Conservation (phyloP, 805 yeast species). For the Isabelozyma rhagii region DNA sequence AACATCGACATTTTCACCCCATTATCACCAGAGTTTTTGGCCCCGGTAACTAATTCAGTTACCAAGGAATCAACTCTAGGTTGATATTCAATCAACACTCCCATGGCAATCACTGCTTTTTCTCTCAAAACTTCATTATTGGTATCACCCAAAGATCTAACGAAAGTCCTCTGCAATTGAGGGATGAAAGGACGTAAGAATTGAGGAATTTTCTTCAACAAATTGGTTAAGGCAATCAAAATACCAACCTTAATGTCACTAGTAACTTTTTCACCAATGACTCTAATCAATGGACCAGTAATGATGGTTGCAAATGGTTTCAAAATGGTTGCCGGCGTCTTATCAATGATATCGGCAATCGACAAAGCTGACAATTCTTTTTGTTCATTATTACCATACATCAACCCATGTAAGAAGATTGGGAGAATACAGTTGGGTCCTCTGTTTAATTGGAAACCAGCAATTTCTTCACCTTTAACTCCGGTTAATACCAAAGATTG, state of each 20-base stretch:
- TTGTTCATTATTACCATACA: slow-evolving; percentile 85
- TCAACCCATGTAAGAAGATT: slow-evolving; percentile 87
- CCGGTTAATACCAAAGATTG: slow-evolving; percentile 69
- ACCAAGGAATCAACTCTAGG: slow-evolving; percentile 93
- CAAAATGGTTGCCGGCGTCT: slow-evolving; percentile 79
- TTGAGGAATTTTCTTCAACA: slow-evolving; percentile 82
- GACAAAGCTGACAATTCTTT: slow-evolving; percentile 86
- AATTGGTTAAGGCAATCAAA: slow-evolving; percentile 72
- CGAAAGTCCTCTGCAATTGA: slow-evolving; percentile 95
- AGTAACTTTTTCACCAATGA: slow-evolving; percentile 91
- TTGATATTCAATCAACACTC: slow-evolving; percentile 82
- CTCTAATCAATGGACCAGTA: slow-evolving; percentile 97
- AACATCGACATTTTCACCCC: slow-evolving; percentile 86
- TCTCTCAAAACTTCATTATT: slow-evolving; percentile 67
- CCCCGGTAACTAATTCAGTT: slow-evolving; percentile 76
- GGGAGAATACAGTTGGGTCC: slow-evolving; percentile 90
- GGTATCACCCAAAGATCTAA: slow-evolving; percentile 81
- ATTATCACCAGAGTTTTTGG: slow-evolving; percentile 56
- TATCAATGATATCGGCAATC: slow-evolving; percentile 79
- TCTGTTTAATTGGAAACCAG: slow-evolving; percentile 72
- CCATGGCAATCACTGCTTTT: slow-evolving; percentile 87
- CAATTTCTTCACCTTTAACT: slow-evolving; percentile 58
- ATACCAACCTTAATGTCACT: slow-evolving; percentile 95
- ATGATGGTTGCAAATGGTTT: slow-evolving; percentile 88
- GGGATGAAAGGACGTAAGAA: slow-evolving; percentile 94